Evolutionary conservation across 345 rosid genomes (phyloP), one percentile per base, ranked within the genome.

Genomic region (Lenwebbia sp.): DNA sequence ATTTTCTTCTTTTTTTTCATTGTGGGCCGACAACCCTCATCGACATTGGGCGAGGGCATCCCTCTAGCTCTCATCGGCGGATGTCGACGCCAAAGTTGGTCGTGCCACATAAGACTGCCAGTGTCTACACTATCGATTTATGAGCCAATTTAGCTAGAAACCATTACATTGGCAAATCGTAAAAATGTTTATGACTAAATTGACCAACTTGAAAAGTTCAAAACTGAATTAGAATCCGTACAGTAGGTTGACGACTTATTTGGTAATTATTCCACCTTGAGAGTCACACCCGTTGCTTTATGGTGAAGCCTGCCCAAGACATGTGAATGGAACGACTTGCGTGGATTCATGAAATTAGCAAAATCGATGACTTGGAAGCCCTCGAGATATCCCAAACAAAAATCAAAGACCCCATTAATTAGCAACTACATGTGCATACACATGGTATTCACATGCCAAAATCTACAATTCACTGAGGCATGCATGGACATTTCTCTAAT

Each of bases 201-300:
- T 60, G 17, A 0, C 3, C 22, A 57, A 57, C 1, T 57, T 26
- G 17, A 57, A 57, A 57, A 57, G 0, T 57, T 57, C 12, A 57
- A 26, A 57, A 5, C 2, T 26, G 0, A 57, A 57, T 57, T 57
- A 0, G 0, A 57, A 57, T 57, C 0, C 0, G 0, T 25, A 56
- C 14, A 54, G 21, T 0, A 23, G 26, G 0, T 23, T 55, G 6
- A 55, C 9, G 9, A 23, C 13, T 23, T 55, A 19, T 55, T 1
- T 55, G 23, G 4, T 55, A 22, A 55, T 22, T 9, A 23, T 55
- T 26, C 58, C 25, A 55, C 5, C 23, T 23, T 55, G 58, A 55
- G 1, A 55, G 5, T 13, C 58, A 9, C 26, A 14, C 4, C 25
- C 65, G 2, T 57, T 5, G 3, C 30, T 56, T 56, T 26, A 57